A percentile compares a stretch with the other conserved stretches of the same genome.
These are phyloP conservation scores for Elsinoe perseae DNA, from an alignment of 2,329 filamentous ascomycete genomes.

Conservation along the genomic window DNA sequence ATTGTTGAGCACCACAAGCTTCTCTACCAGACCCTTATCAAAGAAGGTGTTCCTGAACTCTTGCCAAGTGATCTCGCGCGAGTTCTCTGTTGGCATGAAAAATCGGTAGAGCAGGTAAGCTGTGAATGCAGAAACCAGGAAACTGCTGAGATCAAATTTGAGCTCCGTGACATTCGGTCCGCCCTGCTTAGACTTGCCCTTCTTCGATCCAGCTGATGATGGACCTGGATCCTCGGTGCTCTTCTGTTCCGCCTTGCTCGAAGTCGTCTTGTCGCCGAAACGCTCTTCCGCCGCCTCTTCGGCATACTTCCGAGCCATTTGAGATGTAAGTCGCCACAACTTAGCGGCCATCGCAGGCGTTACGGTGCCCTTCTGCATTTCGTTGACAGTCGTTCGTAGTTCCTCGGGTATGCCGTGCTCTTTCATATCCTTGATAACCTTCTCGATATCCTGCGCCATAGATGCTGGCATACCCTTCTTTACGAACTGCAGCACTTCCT, in stretches of 20 bases:
- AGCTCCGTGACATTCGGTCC: slow-evolving; percentile 37
- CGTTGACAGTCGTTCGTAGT: slow-evolving; percentile 55
- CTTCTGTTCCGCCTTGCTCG: slow-evolving; percentile 34
- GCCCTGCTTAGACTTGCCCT: slow-evolving; percentile 30
- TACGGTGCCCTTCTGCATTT: slow-evolving; percentile 44
- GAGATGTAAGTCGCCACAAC: slow-evolving; percentile 49
- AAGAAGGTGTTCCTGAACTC: slow-evolving; percentile 90
- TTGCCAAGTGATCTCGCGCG: slow-evolving; percentile 90
- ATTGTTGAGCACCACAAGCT: slow-evolving; percentile 71
- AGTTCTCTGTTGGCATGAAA: slow-evolving; percentile 58
- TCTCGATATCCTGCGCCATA: slow-evolving; percentile 53
- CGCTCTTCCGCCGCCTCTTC: slow-evolving; percentile 32
- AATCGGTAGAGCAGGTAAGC: slow-evolving; percentile 56
- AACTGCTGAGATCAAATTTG: slow-evolving; percentile 49
- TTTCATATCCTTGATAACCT: slow-evolving; percentile 56
- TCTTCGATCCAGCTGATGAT: slow-evolving; percentile 24
- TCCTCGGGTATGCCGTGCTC: slow-evolving; percentile 63
- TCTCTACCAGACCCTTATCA: slow-evolving; percentile 92
- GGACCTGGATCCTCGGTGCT: slow-evolving; percentile 39
- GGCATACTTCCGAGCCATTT: slow-evolving; percentile 47
- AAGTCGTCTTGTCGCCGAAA: slow-evolving; percentile 22
- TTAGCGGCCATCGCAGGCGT: slow-evolving; percentile 58
- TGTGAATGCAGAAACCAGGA: slow-evolving; percentile 52
- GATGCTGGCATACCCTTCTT: slow-evolving; percentile 53
- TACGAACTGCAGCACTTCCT: slow-evolving; percentile 49